Conservation (phyloP, 2,329 filamentous ascomycete species). For the Xylariaceae sp. region DNA sequence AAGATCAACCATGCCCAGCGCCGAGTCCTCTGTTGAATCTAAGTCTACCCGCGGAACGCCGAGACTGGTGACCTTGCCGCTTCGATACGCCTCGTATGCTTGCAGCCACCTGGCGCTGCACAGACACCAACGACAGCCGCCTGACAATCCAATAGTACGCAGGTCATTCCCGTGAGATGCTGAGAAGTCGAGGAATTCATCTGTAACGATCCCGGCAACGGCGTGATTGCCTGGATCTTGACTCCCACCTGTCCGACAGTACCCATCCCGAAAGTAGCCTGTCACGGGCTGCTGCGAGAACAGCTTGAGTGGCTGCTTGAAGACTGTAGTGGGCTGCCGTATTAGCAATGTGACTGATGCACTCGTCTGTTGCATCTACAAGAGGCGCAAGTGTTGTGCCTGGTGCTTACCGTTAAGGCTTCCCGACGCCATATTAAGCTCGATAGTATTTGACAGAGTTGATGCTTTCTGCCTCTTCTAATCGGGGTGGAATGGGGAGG, state of each 20-base stretch:
- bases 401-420: conserved; percentile 16
- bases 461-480: too few relatives aligned
- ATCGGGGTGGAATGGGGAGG: too few relatives aligned
- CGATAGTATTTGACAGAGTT: too few relatives aligned
- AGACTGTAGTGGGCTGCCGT: conserved; percentile 36
- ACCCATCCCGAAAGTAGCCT: conserved; percentile 58
- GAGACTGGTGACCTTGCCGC: conserved; percentile 32
- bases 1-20: conserved; percentile 43
- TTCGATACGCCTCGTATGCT: conserved; percentile 50
- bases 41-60: conserved; percentile 41
- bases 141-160: conserved; percentile 47
- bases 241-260: conserved; percentile 48
- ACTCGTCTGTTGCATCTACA: not conserved
- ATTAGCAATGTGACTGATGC: not conserved
- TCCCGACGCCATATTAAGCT: conserved; percentile 14
- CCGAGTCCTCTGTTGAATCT: conserved; percentile 50
- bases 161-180: conserved; percentile 57
- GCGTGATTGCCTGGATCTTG: conserved; percentile 57
- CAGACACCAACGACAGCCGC: conserved; percentile 60
- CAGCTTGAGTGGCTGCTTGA: conserved; percentile 53
- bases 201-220: conserved; percentile 53
- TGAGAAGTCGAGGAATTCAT: conserved; percentile 60
- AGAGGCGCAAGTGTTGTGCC: not conserved
- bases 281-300: conserved; percentile 57
- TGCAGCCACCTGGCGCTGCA: conserved; percentile 58